Evolutionary conservation across 208 protist genomes (phyloP), one percentile per base, ranked within the genome.

Genomic region (Wallacemonas collosoma): DNA sequence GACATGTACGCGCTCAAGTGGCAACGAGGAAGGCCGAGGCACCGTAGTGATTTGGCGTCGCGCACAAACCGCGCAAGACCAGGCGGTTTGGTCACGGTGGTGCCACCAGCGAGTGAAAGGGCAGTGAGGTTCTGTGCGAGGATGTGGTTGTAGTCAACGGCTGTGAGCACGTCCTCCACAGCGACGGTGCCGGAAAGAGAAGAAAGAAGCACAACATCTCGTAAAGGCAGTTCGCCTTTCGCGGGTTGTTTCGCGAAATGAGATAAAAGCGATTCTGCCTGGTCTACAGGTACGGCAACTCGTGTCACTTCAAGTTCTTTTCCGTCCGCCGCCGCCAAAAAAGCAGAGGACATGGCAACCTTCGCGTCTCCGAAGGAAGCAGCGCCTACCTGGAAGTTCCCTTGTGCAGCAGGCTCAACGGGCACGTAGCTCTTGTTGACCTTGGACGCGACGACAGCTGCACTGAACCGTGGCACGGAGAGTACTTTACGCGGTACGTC

Each of bases 371-470:
- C 8, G 40, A 65, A 65, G 7, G 60, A 65, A 17, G 41, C 7
- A 36, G n/a, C 60, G 14, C n/a, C 60, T 3, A 65, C 39, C 3
- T 41, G 60, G 43, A 65, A 65, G 43, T 65, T 65, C 15, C 12
- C 38, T 17, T 65, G 41, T 3, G 41, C 60, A 5, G 12, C 43
- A 8, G 36, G 7, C 41, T 65, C 60, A 3, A 65, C 4, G 12
- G 60, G 60, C 15, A 65, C 50, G n/a, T 77, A 63, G 3, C 44
- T 38, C 35, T 82, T 82, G 66, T 90, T 92, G 7, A 62, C 67
- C 14, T 78, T 83, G 17, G 89, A 94, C 41, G 77, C 74, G 38
- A 94, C 86, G 36, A 90, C 48, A 38, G 76, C 76, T 3, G 83
- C 58, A 44, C 78, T 86, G 55, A 94, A 94, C 15, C 60, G 61